Evolutionary conservation across 257 asterid genomes (phyloP).

Genomic region (Forsythia viridissima): DNA sequence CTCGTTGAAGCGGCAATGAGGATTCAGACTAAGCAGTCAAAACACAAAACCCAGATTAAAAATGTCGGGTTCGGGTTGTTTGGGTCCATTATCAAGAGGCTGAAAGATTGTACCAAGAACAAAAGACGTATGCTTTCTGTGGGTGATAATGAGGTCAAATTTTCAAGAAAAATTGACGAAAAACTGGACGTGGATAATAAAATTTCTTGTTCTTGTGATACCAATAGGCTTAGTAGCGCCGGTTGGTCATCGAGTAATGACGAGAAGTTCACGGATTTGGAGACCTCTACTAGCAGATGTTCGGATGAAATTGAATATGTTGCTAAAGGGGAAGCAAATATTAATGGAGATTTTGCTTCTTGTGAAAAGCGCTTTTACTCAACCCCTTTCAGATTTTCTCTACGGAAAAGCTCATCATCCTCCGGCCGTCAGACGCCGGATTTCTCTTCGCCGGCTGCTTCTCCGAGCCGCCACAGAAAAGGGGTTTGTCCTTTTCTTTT

Average conservation of each 20-base stretch:
- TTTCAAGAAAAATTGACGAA: not conserved
- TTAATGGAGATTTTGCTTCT: constrained; percentile 21
- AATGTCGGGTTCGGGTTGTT: constrained; percentile 49
- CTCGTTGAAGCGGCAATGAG: constrained; percentile 82
- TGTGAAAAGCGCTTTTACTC: constrained; percentile 32
- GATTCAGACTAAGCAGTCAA: constrained; percentile 54
- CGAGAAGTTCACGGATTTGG: constrained; percentile 39
- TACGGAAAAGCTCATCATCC: constrained; percentile 35
- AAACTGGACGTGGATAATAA: not conserved
- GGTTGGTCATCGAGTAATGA: constrained; percentile 37
- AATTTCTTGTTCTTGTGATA: constrained; percentile 35
- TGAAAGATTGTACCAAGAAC: constrained; percentile 57
- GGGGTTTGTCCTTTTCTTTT: constrained; percentile 50
- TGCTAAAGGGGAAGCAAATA: not conserved
- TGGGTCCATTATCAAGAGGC: constrained; percentile 56
- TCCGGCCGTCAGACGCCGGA: constrained; percentile 61
- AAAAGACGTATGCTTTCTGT: constrained; percentile 37
- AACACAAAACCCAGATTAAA: constrained; percentile 32
- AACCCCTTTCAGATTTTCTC: constrained; percentile 57
- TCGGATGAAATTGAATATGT: constrained; percentile 26
- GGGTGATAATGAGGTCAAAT: not conserved
- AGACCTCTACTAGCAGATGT: constrained; percentile 38
- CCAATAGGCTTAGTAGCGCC: not conserved
- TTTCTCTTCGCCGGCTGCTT: constrained; percentile 60
- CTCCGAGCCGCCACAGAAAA: constrained; percentile 53